A percentile compares a stretch with the other conserved stretches of the same genome.
Conservation (phyloP, 371 early-diverging fungal genomes). For the Funneliformis caledonium region DNA sequence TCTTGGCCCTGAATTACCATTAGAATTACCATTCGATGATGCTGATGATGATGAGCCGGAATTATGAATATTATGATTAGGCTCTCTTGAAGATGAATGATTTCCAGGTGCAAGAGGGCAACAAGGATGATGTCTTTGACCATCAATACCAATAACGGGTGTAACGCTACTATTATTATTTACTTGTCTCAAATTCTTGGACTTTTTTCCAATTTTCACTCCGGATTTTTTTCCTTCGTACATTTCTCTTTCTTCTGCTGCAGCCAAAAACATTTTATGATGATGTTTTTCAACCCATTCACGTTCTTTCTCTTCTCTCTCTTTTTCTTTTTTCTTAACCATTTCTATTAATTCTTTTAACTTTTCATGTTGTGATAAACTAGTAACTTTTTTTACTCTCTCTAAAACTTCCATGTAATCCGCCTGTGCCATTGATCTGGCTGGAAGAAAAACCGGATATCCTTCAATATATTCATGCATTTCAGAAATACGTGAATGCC, state of each 20-base stretch:
- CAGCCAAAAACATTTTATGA: conserved; percentile 30
- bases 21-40: background rate
- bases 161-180: conserved; percentile 13
- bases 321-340: conserved; percentile 33
- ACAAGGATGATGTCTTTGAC: conserved; percentile 37
- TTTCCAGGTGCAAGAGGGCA: conserved; percentile 38
- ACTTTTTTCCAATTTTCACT: conserved; percentile 19
- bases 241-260: conserved; percentile 31
- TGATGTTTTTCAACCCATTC: conserved; percentile 37
- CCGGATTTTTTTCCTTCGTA: conserved; percentile 2
- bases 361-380: conserved; percentile 29
- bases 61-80: background rate
- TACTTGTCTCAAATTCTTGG: background rate
- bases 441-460: conserved; percentile 41
- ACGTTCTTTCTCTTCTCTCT: conserved; percentile 39
- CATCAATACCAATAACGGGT: conserved; percentile 35
- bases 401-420: conserved; percentile 40
- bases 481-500: conserved; percentile 32
- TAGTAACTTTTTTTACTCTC: conserved; percentile 32
- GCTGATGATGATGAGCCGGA: background rate
- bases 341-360: conserved; percentile 32
- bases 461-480: conserved; percentile 39
- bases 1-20: conserved; percentile 1
- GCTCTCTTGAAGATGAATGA: conserved; percentile 12
- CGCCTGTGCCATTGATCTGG: conserved; percentile 39